Evolutionary conservation across 1,284 basidiomycete species (phyloP).

Genomic region (Chalciporus sp.): DNA sequence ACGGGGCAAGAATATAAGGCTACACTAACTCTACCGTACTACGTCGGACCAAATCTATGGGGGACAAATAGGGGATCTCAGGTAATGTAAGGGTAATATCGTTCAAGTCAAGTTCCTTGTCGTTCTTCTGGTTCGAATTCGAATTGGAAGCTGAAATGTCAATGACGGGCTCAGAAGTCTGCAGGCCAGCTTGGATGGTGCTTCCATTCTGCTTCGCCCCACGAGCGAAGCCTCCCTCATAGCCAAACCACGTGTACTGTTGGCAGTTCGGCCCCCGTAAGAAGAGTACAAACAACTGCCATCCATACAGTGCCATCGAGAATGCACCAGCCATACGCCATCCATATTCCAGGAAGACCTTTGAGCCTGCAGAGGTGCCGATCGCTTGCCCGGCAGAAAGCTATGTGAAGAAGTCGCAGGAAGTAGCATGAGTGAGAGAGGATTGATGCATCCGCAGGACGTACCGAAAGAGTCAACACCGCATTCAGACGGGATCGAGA

Average conservation of each 20-base stretch:
- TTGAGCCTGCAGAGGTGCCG: slow-evolving; percentile 64
- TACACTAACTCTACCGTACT: background rate
- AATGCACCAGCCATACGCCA: slow-evolving; percentile 60
- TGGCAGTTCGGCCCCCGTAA: slow-evolving; percentile 57
- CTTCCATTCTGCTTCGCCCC: background rate
- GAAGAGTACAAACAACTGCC: slow-evolving; percentile 47
- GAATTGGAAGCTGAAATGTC: background rate
- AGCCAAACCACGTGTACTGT: slow-evolving; percentile 58
- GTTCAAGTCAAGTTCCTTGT: background rate
- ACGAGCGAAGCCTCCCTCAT: slow-evolving; percentile 45
- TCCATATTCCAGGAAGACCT: slow-evolving; percentile 59
- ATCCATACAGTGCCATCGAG: slow-evolving; percentile 51
- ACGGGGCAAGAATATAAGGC: background rate
- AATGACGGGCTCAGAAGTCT: background rate
- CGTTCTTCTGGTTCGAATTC: background rate
- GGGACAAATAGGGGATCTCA: background rate
- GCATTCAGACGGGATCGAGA: slow-evolving; percentile 69
- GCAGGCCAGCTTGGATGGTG: background rate
- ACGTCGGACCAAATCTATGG: background rate
- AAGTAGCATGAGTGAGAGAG: background rate
- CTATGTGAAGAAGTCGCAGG: slow-evolving; percentile 29
- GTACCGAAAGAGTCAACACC: slow-evolving; percentile 58
- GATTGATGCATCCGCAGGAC: slow-evolving; percentile 1
- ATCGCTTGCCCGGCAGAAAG: slow-evolving; percentile 63
- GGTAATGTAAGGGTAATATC: background rate